A percentile compares a stretch with the other conserved stretches of the same genome.
Conservation (phyloP, 2,329 filamentous ascomycete genomes). For the Aspergillus hortae region DNA sequence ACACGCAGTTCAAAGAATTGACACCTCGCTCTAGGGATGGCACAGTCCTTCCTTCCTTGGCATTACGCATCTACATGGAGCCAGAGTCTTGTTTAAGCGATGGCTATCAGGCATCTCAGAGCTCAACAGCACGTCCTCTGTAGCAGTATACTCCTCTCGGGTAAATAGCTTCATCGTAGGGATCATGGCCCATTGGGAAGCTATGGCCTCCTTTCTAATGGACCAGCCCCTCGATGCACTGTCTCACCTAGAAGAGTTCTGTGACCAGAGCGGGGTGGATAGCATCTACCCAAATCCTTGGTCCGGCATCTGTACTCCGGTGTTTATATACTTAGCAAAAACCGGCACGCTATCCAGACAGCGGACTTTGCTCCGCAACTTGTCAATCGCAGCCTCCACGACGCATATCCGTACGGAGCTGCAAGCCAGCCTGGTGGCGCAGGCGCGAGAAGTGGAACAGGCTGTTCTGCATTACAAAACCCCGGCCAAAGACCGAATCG, state of each 20-base stretch:
- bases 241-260: neutral
- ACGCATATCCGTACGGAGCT: neutral
- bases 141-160: neutral
- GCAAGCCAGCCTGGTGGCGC: neutral
- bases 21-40: neutral
- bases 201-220: neutral
- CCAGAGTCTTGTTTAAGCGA: neutral
- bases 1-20: neutral
- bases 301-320: slow-evolving; percentile 4
- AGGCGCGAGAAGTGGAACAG: neutral
- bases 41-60: neutral
- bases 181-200: slow-evolving; percentile 2
- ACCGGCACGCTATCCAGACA: slow-evolving; percentile 1
- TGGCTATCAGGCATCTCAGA: neutral
- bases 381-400: neutral
- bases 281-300: neutral
- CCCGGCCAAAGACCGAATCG: neutral
- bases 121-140: neutral
- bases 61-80: neutral
- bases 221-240: neutral
- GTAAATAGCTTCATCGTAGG: neutral
- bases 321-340: slow-evolving; percentile 6
- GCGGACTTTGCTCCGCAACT: neutral
- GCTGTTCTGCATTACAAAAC: neutral
- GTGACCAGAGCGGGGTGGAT: neutral